A percentile compares a stretch with the other conserved stretches of the same genome.
These are phyloP conservation scores for Tylopilus plumbeoviolaceoides DNA, from an alignment of 768 basidiomycete species.

Conservation along the genomic window DNA sequence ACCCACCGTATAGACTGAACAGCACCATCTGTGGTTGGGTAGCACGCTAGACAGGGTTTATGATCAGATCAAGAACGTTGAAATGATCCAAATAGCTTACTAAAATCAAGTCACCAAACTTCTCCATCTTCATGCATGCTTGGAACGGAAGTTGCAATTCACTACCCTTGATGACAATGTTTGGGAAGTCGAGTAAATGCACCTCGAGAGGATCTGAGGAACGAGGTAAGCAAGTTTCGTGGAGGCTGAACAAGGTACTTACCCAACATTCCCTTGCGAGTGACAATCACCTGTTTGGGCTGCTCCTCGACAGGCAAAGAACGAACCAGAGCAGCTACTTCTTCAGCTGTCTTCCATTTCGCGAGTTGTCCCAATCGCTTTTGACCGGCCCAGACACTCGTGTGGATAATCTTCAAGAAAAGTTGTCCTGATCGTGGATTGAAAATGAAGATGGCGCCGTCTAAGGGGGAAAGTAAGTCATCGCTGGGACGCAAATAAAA, in stretches of 20 bases:
- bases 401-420: constrained; percentile 99
- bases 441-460: constrained; percentile 98
- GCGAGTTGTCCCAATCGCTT: constrained; percentile 99
- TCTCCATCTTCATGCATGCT: constrained; percentile 99
- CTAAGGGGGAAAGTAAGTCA: constrained; percentile 31
- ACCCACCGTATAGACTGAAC: constrained; percentile 88
- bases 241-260: constrained; percentile 17
- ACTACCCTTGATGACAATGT: constrained; percentile 99
- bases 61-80: not conserved
- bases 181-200: constrained; percentile 98
- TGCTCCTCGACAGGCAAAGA: constrained; percentile 99
- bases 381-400: constrained; percentile 99
- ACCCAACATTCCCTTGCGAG: constrained; percentile 99
- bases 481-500: not conserved
- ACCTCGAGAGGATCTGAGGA: constrained; percentile 86
- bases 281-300: constrained; percentile 99
- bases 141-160: constrained; percentile 99
- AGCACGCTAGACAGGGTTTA: constrained; percentile 55
- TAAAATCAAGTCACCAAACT: constrained; percentile 96
- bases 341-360: constrained; percentile 99
- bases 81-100: constrained; percentile 33
- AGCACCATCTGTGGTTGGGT: constrained; percentile 99
- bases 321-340: constrained; percentile 96
- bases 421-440: constrained; percentile 98
- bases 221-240: constrained; percentile 4